Percentiles rank a stretch among this genome's conserved stretches.
phyloP scores from a whole-genome alignment of 2,329 filamentous ascomycete species.

The Daldinia sp. region DNA sequence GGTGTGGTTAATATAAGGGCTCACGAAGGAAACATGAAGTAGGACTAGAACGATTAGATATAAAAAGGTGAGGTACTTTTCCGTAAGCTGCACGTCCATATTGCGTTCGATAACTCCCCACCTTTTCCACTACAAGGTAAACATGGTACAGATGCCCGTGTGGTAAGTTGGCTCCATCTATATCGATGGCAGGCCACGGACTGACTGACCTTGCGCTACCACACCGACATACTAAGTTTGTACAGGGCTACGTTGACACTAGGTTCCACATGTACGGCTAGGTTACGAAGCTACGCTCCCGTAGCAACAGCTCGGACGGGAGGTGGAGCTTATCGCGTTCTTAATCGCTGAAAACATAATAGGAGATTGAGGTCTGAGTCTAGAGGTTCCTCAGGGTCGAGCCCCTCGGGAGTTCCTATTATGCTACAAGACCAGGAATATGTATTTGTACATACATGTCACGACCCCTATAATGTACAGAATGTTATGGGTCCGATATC shows the following conservation, averaged over 20 bases:
- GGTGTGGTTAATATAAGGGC: background rate
- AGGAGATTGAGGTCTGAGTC: conserved; percentile 10
- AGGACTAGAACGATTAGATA: background rate
- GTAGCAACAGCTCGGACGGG: conserved; percentile 22
- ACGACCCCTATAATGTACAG: background rate
- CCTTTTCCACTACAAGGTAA: conserved; percentile 11
- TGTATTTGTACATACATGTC: background rate
- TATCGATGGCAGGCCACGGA: conserved; percentile 27
- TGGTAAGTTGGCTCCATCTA: conserved; percentile 27
- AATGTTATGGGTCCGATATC: background rate
- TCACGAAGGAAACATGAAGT: background rate
- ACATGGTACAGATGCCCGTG: conserved; percentile 32
- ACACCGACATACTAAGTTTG: conserved; percentile 20
- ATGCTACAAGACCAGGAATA: background rate
- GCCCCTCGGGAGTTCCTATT: conserved; percentile 7
- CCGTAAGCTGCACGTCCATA: conserved; percentile 27
- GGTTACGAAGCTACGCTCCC: conserved; percentile 23
- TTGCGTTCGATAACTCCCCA: conserved; percentile 16
- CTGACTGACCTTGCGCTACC: conserved; percentile 32
- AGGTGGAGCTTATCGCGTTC: conserved; percentile 22
- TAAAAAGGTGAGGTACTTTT: conserved; percentile 18
- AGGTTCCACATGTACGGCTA: conserved; percentile 29
- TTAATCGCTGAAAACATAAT: conserved; percentile 3
- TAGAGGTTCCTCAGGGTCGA: conserved; percentile 8
- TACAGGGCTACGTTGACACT: conserved; percentile 26